Evolutionary conservation across 1,139 yeast species (phyloP).

Genomic region (Pichia sp.): DNA sequence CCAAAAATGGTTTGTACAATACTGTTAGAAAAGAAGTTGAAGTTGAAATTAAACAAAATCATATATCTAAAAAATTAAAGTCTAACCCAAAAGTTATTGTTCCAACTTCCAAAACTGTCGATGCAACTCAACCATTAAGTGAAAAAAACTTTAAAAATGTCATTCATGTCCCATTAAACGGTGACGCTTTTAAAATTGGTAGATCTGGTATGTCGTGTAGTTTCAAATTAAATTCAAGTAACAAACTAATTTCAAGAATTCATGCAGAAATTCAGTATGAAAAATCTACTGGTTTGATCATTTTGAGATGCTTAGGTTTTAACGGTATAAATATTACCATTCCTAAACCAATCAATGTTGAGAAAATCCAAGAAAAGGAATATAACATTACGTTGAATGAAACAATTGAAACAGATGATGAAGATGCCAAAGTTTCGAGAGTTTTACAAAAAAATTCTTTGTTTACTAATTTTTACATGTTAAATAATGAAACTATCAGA

Average conservation of each 20-base stretch:
- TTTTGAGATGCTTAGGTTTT: conserved; percentile 58
- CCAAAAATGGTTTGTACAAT: neutral
- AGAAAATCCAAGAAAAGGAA: conserved; percentile 26
- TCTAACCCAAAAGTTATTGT: neutral
- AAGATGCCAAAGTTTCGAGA: conserved; percentile 23
- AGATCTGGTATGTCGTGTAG: conserved; percentile 60
- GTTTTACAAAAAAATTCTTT: conserved; percentile 38
- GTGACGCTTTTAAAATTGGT: conserved; percentile 40
- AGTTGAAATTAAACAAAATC: neutral
- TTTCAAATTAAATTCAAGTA: conserved; percentile 44
- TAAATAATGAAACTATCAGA: conserved; percentile 47
- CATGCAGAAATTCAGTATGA: conserved; percentile 44
- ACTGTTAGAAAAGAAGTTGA: neutral
- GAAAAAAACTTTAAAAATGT: conserved; percentile 17
- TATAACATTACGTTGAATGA: conserved; percentile 28
- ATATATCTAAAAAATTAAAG: neutral
- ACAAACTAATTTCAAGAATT: conserved; percentile 61
- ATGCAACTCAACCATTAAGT: conserved; percentile 15
- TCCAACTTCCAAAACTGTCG: neutral
- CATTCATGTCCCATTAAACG: conserved; percentile 14
- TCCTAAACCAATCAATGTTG: conserved; percentile 37
- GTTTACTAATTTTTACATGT: conserved; percentile 53
- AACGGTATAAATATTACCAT: conserved; percentile 63
- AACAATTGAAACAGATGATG: conserved; percentile 15
- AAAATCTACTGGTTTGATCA: conserved; percentile 23